Evolutionary conservation across 192 early-diverging fungal species (phyloP), one percentile per base, ranked within the genome.

Genomic region (Haplosporangium gracile): DNA sequence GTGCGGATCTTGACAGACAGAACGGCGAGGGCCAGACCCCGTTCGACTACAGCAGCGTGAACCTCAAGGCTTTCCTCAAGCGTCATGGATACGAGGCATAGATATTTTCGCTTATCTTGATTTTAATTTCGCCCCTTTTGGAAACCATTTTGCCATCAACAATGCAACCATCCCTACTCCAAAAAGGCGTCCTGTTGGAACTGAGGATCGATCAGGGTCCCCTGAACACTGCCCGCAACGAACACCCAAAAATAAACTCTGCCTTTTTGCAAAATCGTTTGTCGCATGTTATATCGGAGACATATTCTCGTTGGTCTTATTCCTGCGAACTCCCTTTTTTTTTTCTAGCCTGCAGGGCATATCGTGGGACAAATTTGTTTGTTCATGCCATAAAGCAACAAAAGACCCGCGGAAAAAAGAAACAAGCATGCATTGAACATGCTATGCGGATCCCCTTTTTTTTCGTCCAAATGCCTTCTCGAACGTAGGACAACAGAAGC

Each of bases 21-120:
- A 93, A 93, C 76, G 72, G 65, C 13, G 89, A 89, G 24, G 85
- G 85, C 0, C 88, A 90, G 68, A 90, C 90, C 0, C 91, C 93
- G 0, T 74, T 93, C 9, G 90, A 91, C 34, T 79, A 93, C 5
- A 88, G 89, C 74, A 79, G 76, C 10, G 84, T 76, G 34, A 76
- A 88, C 53, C 72, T 88, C 24, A 84, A 75, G 60, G 34, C 70
- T 4, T 88, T 88, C 36, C 80, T 88, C 68, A 85, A 79, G 55
- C 63, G 77, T 9, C 82, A 85, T 26, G 82, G 82, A 34, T 85
- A 85, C 39, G 82, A 68, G 51, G 80, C 49, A 72, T 82, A 65
- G 68, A 29, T 34, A 32, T 13, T 57, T 1, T 32, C 24, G 10
- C 29, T 65, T 65, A 65, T 65, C 60, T 65, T 32, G n/a, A 15